A percentile compares a stretch with the other conserved stretches of the same genome.
Evolutionary conservation across 164 flowering plant genomes (phyloP).

Genomic region (Euptelea pleiosperma): DNA sequence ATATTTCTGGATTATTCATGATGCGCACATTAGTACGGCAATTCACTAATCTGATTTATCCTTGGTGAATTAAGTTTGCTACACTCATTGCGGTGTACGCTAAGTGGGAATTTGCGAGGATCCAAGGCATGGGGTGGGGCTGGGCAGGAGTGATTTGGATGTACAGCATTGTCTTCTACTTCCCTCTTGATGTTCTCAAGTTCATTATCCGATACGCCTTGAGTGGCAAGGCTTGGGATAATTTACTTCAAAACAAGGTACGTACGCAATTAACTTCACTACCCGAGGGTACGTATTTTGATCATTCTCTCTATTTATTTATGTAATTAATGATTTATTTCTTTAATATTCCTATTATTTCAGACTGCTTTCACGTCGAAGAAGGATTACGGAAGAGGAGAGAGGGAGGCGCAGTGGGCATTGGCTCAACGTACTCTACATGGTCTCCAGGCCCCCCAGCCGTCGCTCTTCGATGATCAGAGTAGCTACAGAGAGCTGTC

Average conservation of each 20-base stretch:
- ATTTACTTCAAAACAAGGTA: slow-evolving; percentile 36
- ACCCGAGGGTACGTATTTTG: too few species aligned
- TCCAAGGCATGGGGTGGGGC: slow-evolving; percentile 42
- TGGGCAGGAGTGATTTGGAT: slow-evolving; percentile 49
- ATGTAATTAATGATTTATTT: too few species aligned
- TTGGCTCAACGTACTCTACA: slow-evolving; percentile 42
- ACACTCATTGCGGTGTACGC: slow-evolving; percentile 29
- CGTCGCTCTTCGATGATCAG: slow-evolving; percentile 24
- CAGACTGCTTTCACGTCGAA: slow-evolving; percentile 46
- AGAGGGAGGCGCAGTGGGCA: slow-evolving; percentile 55
- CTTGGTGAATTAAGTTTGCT: slow-evolving; percentile 17
- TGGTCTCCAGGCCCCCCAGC: slow-evolving; percentile 41
- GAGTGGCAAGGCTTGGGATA: slow-evolving; percentile 47
- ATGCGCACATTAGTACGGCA: too few species aligned
- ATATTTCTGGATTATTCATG: too few species aligned
- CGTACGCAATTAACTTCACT: too few species aligned
- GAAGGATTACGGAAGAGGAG: slow-evolving; percentile 39
- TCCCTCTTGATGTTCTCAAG: slow-evolving; percentile 40
- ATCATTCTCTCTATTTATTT: too few species aligned
- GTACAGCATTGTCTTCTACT: slow-evolving; percentile 31
- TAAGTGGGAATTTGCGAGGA: slow-evolving; percentile 33
- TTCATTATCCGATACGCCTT: slow-evolving; percentile 33
- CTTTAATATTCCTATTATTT: background rate
- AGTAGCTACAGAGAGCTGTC: slow-evolving; percentile 21
- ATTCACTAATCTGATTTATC: background rate